Evolutionary conservation across 2,329 filamentous ascomycete species (phyloP).

Genomic region (Phyllosticta citribraziliensis): DNA sequence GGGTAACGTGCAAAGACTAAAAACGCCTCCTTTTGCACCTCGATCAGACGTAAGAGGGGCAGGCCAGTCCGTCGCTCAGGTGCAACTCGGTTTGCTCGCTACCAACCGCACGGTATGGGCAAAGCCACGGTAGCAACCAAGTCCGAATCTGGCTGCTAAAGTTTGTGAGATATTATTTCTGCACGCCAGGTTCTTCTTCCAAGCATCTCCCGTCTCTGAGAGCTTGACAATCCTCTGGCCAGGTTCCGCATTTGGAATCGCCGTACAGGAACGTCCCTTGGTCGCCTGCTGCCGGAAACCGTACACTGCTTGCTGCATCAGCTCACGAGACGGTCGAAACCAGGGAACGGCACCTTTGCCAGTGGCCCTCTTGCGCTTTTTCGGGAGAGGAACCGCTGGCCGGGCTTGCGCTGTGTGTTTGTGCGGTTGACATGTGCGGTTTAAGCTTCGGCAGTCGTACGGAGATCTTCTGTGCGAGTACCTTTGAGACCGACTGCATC

Average conservation of each 20-base stretch:
- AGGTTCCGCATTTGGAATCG: constrained; percentile 10
- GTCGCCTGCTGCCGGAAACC: background rate
- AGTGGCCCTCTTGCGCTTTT: constrained; percentile 4
- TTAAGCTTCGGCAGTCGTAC: constrained; percentile 6
- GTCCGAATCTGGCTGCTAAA: constrained; percentile 2
- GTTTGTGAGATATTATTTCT: background rate
- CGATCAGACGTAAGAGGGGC: background rate
- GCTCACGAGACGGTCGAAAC: constrained; percentile 11
- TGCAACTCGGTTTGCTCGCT: constrained; percentile 9
- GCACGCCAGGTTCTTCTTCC: background rate
- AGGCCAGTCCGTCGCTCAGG: constrained; percentile 1
- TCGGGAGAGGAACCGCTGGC: too few species aligned
- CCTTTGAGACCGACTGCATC: constrained; percentile 9
- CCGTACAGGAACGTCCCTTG: background rate
- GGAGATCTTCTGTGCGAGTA: constrained; percentile 8
- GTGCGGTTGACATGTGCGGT: constrained; percentile 8
- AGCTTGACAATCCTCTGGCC: background rate
- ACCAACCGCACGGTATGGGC: constrained; percentile 3
- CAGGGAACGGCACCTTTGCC: constrained; percentile 5
- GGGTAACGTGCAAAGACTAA: background rate
- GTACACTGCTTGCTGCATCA: constrained; percentile 9
- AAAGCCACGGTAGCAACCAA: background rate
- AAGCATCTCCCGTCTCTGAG: background rate
- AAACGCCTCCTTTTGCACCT: background rate
- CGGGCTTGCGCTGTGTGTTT: constrained; percentile 5